Conservation (phyloP, 1,139 yeast genomes). For the Hansenula lynferdii region DNA sequence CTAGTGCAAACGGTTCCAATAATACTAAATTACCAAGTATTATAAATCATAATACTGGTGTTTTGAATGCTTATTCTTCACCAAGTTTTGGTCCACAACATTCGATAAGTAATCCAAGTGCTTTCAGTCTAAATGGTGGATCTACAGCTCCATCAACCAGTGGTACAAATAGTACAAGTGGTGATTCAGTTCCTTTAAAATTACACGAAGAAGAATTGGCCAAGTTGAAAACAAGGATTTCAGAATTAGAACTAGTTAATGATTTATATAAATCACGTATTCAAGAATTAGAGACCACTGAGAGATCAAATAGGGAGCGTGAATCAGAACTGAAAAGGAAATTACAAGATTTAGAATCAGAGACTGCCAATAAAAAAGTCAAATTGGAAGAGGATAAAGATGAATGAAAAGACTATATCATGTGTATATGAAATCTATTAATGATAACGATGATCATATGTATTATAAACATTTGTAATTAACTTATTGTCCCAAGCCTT, state of each 20-base stretch:
- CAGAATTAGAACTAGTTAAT: constrained; percentile 87
- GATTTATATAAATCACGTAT: constrained; percentile 82
- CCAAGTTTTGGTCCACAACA: constrained; percentile 25
- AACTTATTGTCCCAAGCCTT: too few species aligned
- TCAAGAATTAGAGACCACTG: constrained; percentile 72
- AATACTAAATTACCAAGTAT: constrained; percentile 11
- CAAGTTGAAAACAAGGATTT: constrained; percentile 64
- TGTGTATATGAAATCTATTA: too few species aligned
- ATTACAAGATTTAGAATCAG: constrained; percentile 8
- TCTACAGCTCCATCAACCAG: constrained; percentile 5
- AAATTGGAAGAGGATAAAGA: background rate
- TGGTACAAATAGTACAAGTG: background rate
- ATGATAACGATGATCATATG: too few species aligned
- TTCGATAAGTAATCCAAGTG: constrained; percentile 22
- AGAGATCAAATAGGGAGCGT: constrained; percentile 51
- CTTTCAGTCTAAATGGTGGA: constrained; percentile 18
- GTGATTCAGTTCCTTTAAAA: background rate
- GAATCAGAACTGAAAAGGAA: constrained; percentile 26
- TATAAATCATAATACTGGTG: constrained; percentile 15
- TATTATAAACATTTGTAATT: too few species aligned
- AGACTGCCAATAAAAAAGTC: background rate
- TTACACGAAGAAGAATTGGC: constrained; percentile 40
- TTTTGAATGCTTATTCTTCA: constrained; percentile 17
- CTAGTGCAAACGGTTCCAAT: background rate
- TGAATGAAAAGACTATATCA: too few species aligned